These are phyloP conservation scores for Hydnomerulius pinastri DNA, from an alignment of 768 basidiomycete genomes.

Conservation along the genomic window DNA sequence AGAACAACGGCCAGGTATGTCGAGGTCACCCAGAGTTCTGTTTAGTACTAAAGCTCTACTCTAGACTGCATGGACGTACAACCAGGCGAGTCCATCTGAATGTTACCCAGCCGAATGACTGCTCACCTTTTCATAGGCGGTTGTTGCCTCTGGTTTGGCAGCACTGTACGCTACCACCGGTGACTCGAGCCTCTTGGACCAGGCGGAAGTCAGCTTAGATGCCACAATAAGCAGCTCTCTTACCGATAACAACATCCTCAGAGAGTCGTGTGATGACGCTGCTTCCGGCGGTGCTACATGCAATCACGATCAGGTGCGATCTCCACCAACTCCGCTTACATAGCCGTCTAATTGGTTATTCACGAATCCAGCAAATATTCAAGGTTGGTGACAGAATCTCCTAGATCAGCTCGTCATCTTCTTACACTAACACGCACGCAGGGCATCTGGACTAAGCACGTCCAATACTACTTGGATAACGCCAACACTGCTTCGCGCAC, in stretches of 20 bases:
- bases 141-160: conserved; percentile 55
- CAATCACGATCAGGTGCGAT: conserved; percentile 44
- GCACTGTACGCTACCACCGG: conserved; percentile 44
- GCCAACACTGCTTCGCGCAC: conserved; percentile 44
- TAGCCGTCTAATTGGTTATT: background rate
- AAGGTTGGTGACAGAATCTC: conserved; percentile 23
- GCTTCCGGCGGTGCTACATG: conserved; percentile 40
- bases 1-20: conserved; percentile 29
- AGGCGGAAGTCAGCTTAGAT: conserved; percentile 55
- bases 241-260: conserved; percentile 43
- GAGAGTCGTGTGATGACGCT: conserved; percentile 55
- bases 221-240: conserved; percentile 44
- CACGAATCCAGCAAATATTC: conserved; percentile 23
- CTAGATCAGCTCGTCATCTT: background rate
- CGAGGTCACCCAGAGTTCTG: background rate
- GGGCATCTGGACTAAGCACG: conserved; percentile 54
- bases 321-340: background rate
- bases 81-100: conserved; percentile 41
- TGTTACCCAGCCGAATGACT: background rate
- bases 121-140: conserved; percentile 37
- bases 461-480: conserved; percentile 50
- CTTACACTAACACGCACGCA: conserved; percentile 2
- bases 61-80: conserved; percentile 62
- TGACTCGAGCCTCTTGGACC: conserved; percentile 40
- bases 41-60: background rate